A percentile compares a stretch with the other conserved stretches of the same genome.
These are phyloP conservation scores for Clarkia xantiana DNA, from an alignment of 345 rosid genomes.

Conservation along the genomic window DNA sequence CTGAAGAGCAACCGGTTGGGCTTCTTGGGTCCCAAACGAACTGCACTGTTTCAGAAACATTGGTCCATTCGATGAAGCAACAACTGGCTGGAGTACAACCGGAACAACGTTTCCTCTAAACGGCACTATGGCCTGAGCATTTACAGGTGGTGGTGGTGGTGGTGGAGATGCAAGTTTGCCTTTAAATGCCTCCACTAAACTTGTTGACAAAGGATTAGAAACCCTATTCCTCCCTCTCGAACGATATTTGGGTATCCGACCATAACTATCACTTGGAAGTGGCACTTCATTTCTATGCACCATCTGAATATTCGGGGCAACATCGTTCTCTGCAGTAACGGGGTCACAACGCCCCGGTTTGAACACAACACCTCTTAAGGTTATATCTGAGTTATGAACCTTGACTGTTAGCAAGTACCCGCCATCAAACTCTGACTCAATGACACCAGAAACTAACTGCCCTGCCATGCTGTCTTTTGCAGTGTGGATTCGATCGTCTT, in stretches of 20 bases:
- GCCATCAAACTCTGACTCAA: constrained; percentile 79
- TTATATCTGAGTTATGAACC: constrained; percentile 48
- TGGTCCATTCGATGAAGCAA: not conserved
- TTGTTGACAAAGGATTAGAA: no score
- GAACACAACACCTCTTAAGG: constrained; percentile 80
- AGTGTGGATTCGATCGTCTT: constrained; percentile 13
- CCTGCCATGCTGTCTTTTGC: constrained; percentile 44
- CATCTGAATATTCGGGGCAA: constrained; percentile 73
- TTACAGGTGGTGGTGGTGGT: constrained; percentile 13
- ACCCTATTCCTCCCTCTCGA: constrained; percentile 9
- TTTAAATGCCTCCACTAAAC: no score
- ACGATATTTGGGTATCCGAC: constrained; percentile 12
- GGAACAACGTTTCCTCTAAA: constrained; percentile 38
- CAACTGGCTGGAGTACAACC: constrained; percentile 16
- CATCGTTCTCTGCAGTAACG: constrained; percentile 55
- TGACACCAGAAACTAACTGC: constrained; percentile 55
- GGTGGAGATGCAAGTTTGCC: constrained; percentile 16
- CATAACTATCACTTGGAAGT: constrained; percentile 23
- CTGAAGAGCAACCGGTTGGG: constrained; percentile 13
- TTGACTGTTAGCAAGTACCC: constrained; percentile 79
- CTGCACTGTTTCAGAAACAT: no score
- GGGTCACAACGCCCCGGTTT: constrained; percentile 68
- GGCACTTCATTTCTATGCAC: constrained; percentile 46
- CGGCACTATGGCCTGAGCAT: constrained; percentile 8
- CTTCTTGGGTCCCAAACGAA: no score